Base-by-base conservation (phyloP, 257 asterid species). In the Rhazya stricta region DNA sequence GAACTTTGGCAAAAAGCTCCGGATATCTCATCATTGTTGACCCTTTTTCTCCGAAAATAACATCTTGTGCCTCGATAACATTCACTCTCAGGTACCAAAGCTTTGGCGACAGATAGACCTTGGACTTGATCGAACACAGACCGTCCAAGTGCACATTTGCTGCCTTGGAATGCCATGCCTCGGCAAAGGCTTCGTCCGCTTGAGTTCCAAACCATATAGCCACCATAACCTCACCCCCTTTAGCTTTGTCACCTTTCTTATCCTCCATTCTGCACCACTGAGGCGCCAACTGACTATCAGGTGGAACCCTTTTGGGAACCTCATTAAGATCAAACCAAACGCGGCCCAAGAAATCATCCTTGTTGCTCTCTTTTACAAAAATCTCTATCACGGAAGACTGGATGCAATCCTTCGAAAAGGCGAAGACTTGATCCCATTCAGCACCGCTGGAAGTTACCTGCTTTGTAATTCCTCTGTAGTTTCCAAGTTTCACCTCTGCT, bases 151-250 rank as follows among this genome's bases (percentile, higher is more conserved):
- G 90, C 74, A 92, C 95, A 54, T 88, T 90, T 1, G 96, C 96
- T 0, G 96, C 91, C 83, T 89, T 90, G 1, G 97, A 92, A 81
- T 92, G 97, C 97, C 97, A 92, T 3, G 97, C 96, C 83, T 92
- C 97, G 0, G 96, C 84, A 37, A 92, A 92, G 1, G 95, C 96
- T 76, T 90, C 96, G 12, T 92, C 97, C 0, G 97, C 97, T 37
- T 92, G 97, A 29, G 97, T 92, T 7, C 97, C 97, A 30, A 90
- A 90, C 97, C 97, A 92, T 21, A 90, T 88, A 0, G 96, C 80
- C 12, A 86, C 87, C 97, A 92, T 92, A 8, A 92, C 80, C 57
- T 92, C 97, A 34, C 91, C 89, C 5, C 87, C 81, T 67, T 92
- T 88, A 1, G 80, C 68, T 81, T 89, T 84, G 7, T 92, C 97